These are phyloP conservation scores for Aspergillus amoenus DNA, from an alignment of 2,329 filamentous ascomycete species.

Conservation along the genomic window DNA sequence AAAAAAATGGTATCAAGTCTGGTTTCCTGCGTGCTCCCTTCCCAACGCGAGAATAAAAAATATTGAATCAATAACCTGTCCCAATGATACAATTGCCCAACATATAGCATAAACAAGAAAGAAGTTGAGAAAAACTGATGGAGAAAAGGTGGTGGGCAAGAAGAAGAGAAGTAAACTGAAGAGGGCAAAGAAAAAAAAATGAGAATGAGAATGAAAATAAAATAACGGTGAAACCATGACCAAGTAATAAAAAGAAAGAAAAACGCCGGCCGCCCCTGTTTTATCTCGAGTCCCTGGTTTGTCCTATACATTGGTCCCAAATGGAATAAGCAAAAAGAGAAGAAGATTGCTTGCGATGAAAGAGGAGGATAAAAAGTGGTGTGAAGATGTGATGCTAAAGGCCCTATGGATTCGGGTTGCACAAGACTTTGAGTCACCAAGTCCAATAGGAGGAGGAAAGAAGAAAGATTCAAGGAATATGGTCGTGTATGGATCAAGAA, in stretches of 20 bases:
- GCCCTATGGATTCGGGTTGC: not conserved
- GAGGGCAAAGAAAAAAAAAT: not conserved
- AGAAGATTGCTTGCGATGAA: not conserved
- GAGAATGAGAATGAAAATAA: not conserved
- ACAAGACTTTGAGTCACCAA: not conserved
- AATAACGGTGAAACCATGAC: slow-evolving; percentile 1
- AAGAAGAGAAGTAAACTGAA: not conserved
- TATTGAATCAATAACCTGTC: slow-evolving; percentile 22
- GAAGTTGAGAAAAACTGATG: slow-evolving; percentile 20
- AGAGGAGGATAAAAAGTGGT: not conserved
- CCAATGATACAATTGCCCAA: slow-evolving; percentile 28
- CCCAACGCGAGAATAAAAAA: slow-evolving; percentile 4
- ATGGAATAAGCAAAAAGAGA: slow-evolving; percentile 11
- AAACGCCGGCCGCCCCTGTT: slow-evolving; percentile 17
- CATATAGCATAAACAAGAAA: slow-evolving; percentile 13
- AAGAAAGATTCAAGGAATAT: slow-evolving; percentile 1
- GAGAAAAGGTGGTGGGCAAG: slow-evolving; percentile 11
- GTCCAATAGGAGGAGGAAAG: slow-evolving; percentile 15
- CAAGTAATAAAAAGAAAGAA: slow-evolving; percentile 8
- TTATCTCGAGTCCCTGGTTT: slow-evolving; percentile 10
- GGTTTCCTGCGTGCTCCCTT: slow-evolving; percentile 16
- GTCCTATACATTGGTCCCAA: slow-evolving; percentile 17
- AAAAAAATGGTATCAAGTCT: slow-evolving; percentile 38
- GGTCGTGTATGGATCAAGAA: slow-evolving; percentile 6
- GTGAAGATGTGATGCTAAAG: not conserved